These are phyloP conservation scores for Suhomyces faveliae DNA, from an alignment of 805 yeast genomes.

Conservation along the genomic window DNA sequence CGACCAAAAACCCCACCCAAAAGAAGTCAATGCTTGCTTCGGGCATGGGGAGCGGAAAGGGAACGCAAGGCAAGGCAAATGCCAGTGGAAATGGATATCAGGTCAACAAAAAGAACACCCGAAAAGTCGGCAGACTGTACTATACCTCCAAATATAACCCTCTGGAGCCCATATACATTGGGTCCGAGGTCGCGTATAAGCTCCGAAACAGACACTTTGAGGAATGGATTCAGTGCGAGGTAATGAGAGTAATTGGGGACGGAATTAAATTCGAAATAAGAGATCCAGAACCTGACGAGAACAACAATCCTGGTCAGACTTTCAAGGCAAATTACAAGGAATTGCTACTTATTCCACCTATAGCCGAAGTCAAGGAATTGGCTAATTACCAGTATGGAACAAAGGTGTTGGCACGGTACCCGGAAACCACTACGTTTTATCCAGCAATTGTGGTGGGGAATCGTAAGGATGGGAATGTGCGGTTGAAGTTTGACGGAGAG, in stretches of 20 bases:
- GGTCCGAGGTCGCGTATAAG: slow-evolving; percentile 87
- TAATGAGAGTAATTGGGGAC: slow-evolving; percentile 70
- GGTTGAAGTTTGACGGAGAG: slow-evolving; percentile 90
- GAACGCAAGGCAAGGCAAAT: not conserved
- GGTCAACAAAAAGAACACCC: slow-evolving; percentile 12
- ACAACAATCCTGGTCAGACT: slow-evolving; percentile 80
- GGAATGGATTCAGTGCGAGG: slow-evolving; percentile 97
- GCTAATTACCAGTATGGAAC: slow-evolving; percentile 68
- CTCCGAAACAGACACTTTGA: slow-evolving; percentile 68
- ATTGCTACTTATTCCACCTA: slow-evolving; percentile 66
- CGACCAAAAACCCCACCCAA: slow-evolving; percentile 6
- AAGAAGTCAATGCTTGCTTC: slow-evolving; percentile 7
- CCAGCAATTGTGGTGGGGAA: slow-evolving; percentile 87
- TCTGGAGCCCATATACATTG: slow-evolving; percentile 54
- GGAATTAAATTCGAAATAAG: slow-evolving; percentile 79
- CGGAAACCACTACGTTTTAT: slow-evolving; percentile 96
- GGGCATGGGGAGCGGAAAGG: slow-evolving; percentile 2
- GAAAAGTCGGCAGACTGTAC: slow-evolving; percentile 44
- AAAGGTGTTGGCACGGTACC: slow-evolving; percentile 88
- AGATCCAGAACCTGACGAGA: slow-evolving; percentile 97
- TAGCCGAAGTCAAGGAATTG: slow-evolving; percentile 39
- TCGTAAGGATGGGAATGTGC: slow-evolving; percentile 71
- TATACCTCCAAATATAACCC: slow-evolving; percentile 59
- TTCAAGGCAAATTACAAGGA: slow-evolving; percentile 85
- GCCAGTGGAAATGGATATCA: slow-evolving; percentile 5